Conservation (phyloP, 352 stramenopile genomes). For the Aphanomyces euteiches region DNA sequence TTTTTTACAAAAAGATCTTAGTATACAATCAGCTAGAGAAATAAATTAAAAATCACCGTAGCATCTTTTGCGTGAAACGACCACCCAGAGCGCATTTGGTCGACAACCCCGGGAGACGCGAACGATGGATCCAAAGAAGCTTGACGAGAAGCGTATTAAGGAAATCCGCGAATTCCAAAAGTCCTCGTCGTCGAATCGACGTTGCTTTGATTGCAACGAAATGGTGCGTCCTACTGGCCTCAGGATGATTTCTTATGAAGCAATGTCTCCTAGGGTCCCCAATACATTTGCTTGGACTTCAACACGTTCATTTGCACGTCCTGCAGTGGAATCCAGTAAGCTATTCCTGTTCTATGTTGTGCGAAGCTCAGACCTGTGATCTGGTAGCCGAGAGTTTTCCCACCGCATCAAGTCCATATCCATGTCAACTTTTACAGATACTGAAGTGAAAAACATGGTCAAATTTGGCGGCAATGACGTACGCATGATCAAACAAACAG, state of each 20-base stretch:
- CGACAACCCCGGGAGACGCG: background rate
- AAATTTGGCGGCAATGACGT: constrained; percentile 88
- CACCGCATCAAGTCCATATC: constrained; percentile 93
- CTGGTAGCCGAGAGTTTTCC: constrained; percentile 81
- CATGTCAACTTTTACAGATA: constrained; percentile 91
- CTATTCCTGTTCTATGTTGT: constrained; percentile 13
- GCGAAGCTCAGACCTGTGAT: background rate
- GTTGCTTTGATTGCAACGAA: constrained; percentile 89
- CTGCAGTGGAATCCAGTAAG: constrained; percentile 91
- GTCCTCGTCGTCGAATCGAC: constrained; percentile 59
- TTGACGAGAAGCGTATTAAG: constrained; percentile 79
- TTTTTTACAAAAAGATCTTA: constrained; percentile 22
- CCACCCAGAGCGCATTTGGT: background rate
- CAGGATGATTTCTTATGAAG: constrained; percentile 14
- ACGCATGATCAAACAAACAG: constrained; percentile 13
- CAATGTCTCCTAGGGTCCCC: constrained; percentile 60
- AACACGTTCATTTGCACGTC: constrained; percentile 93
- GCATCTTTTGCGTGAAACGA: constrained; percentile 5
- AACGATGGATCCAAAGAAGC: constrained; percentile 60
- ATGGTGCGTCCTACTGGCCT: constrained; percentile 49
- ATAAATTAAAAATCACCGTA: constrained; percentile 3
- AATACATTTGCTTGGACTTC: constrained; percentile 91
- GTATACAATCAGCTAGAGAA: constrained; percentile 19
- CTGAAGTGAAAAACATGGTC: constrained; percentile 86
- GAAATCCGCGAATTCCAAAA: constrained; percentile 85